Evolutionary conservation across 2,329 filamentous ascomycete species (phyloP), one percentile per base, ranked within the genome.

Genomic region (Didymella keratinophila): DNA sequence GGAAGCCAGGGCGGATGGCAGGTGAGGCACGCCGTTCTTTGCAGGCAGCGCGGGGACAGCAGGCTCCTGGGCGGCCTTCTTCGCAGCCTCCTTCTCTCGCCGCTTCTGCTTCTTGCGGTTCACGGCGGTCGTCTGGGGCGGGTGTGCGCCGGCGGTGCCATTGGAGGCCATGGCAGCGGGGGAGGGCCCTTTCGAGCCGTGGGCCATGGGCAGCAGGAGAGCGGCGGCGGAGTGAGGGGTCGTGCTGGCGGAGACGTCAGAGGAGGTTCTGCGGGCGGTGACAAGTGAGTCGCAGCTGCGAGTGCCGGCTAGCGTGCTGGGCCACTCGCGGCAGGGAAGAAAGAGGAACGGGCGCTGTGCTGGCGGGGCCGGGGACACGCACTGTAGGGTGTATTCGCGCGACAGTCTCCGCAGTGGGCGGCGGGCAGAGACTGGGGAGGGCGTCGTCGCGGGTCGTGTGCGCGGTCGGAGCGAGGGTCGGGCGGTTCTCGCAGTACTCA

Each of bases 101-200:
- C 93, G 87, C 83, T 97, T 97, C 78, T 95, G 91, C 82, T 97
- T 98, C 83, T 97, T 97, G 74, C 91, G 88, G 79, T 97, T 97
- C 50, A 93, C 89, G 23, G 82, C 72, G 43, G 81, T 14, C 43
- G 81, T 70, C 58, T 63, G 70, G 56, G 65, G 68, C 18, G 77
- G 67, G 37, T 23, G 18, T 21, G 37, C 37, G 37, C 20, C 74
- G 28, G 74, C 72, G 64, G 78, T 69, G 68, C 78, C 78, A 72
- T 80, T 81, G 67, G 68, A 61, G 30, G 75, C 58, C 61, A 69
- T 66, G 39, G 78, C 71, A 32, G 52, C 46, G 53, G 46, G 48
- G 48, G 45, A 23, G 39, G 60, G 48, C 39, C 5, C 55, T 25
- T 51, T 56, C 21, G 55, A 43, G 51, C 34, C 45, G 53, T 50